phyloP scores from a whole-genome alignment of 129 eudicot genomes.

The Pseudognaphalium luteoalbum region DNA sequence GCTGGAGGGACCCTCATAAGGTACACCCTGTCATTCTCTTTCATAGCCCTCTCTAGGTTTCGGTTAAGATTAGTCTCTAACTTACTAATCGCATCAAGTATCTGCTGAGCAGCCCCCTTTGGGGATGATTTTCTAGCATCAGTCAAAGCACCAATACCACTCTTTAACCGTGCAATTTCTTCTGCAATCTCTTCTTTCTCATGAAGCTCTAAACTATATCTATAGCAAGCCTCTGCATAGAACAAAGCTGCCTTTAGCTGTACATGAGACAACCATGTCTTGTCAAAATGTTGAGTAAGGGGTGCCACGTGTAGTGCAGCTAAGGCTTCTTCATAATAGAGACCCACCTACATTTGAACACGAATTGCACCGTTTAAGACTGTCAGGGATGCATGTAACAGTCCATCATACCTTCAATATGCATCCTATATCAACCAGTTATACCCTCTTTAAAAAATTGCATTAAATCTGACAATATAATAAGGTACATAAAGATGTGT shows the following conservation, averaged over 20 bases:
- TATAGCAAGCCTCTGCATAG: constrained; percentile 94
- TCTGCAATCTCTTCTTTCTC: constrained; percentile 98
- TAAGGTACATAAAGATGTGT: not conserved
- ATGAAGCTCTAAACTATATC: constrained; percentile 90
- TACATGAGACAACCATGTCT: constrained; percentile 87
- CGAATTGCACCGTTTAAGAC: constrained; percentile 3
- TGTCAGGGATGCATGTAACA: not conserved
- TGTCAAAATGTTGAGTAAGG: constrained; percentile 83
- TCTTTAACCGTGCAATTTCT: constrained; percentile 90
- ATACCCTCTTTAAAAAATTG: too few relatives aligned
- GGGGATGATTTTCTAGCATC: constrained; percentile 82
- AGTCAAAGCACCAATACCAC: constrained; percentile 68
- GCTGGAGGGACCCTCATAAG: constrained; percentile 91
- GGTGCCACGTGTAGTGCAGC: constrained; percentile 76
- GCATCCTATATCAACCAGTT: too few relatives aligned
- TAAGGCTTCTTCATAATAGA: constrained; percentile 88
- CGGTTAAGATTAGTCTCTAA: constrained; percentile 65
- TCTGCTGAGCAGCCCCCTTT: constrained; percentile 91
- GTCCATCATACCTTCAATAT: not conserved
- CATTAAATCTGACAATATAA: not conserved
- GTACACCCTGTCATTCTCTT: constrained; percentile 96
- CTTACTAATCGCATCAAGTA: constrained; percentile 77
- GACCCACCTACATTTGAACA: constrained; percentile 63
- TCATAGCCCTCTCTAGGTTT: constrained; percentile 86
- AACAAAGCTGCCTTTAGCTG: constrained; percentile 91